These are phyloP conservation scores for Pythium volutum DNA, from an alignment of 352 stramenopile species.

Conservation along the genomic window DNA sequence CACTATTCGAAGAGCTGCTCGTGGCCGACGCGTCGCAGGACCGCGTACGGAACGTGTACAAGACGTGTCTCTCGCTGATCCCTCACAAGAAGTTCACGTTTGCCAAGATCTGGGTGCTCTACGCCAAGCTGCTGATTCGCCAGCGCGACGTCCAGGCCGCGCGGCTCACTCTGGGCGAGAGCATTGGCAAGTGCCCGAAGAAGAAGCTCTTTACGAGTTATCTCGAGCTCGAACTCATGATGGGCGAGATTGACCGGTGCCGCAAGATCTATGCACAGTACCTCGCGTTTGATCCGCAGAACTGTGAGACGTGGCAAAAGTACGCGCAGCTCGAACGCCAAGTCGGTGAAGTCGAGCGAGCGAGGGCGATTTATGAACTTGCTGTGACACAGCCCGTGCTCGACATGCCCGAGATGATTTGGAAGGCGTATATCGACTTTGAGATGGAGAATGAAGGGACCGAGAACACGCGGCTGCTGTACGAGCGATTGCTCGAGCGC, in stretches of 20 bases:
- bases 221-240: conserved; percentile 95
- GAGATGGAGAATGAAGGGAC: conserved; percentile 90
- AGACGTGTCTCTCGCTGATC: conserved; percentile 92
- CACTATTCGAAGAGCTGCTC: conserved; percentile 96
- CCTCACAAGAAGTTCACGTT: conserved; percentile 97
- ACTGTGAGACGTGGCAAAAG: conserved; percentile 94
- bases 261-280: conserved; percentile 88
- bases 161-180: conserved; percentile 91
- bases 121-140: conserved; percentile 96
- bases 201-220: conserved; percentile 92
- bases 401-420: conserved; percentile 98
- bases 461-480: conserved; percentile 91
- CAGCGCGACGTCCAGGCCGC: conserved; percentile 91
- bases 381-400: conserved; percentile 93
- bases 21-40: conserved; percentile 62
- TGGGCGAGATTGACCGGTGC: conserved; percentile 98
- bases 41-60: conserved; percentile 92
- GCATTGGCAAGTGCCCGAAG: conserved; percentile 93
- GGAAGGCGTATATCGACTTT: conserved; percentile 99
- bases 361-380: conserved; percentile 95
- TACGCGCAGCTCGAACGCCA: conserved; percentile 96
- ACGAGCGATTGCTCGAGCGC: conserved; percentile 95
- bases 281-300: conserved; percentile 79
- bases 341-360: conserved; percentile 93
- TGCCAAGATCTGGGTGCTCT: conserved; percentile 98